Base-by-base conservation (phyloP, 73 alveolate genomes). In the Blepharisma stoltei region DNA sequence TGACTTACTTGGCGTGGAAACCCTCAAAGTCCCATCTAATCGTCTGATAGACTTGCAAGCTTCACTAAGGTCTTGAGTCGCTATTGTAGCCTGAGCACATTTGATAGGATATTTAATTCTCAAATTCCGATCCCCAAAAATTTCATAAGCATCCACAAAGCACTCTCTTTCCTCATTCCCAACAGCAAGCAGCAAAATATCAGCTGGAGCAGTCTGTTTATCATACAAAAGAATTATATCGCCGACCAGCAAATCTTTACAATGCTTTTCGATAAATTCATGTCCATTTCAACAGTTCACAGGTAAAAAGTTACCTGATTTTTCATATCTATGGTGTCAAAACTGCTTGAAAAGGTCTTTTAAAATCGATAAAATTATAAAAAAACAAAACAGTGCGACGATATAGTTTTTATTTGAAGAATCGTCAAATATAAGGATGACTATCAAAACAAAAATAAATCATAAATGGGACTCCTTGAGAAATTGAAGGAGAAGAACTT, bases 111-210 rank as follows among this genome's bases (percentile, higher is more conserved):
- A 50, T 18, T 50, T 50, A 50, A 11, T 14, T 14, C n/a, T 11
- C 21, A 60, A 60, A 14, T 38, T 38, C 14, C 46, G 38, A 20
- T 25, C 45, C 11, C 45, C 73, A 60, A 60, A 9, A 25, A 60
- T 60, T 60, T 14, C 73, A 8, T n/a, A 60, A 60, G 73, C 45
- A 60, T 60, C 73, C 14, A 60, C 73, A 60, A 20, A 60, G 46
- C 73, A 60, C 18, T 14, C 23, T 2, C 46, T 14, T 25, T 60
- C 73, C 45, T 60, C 48, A 60, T 14, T 25, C 45, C 73, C 73
- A 60, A 60, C 73, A 60, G 46, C 11, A 60, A 60, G 73, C 23
- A 60, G 5, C 11, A 60, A 8, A 8, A 38, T 25, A 60, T 60
- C 73, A 60, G 73, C 73, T 18, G 73, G 73, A 60, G 23, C 73